Conservation (phyloP, 345 rosid species). For the Zanthoxylum bungeanum region DNA sequence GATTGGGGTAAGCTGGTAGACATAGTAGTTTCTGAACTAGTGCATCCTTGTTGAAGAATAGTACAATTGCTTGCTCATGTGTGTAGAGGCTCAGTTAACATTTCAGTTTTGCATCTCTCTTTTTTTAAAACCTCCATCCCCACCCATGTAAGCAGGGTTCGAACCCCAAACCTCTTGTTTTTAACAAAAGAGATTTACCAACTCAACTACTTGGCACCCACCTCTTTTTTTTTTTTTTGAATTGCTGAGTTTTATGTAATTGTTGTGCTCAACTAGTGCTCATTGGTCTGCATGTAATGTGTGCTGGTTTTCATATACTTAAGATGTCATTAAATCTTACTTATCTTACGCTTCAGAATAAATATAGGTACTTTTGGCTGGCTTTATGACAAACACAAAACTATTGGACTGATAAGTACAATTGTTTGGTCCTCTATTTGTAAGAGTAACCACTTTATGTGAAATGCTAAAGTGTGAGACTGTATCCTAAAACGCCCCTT, state of each 20-base stretch:
- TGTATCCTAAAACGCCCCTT: not conserved
- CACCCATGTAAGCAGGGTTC: too few species aligned
- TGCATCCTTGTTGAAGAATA: conserved; percentile 6
- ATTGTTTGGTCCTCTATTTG: not conserved
- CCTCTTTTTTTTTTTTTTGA: not conserved
- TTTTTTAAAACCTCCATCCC: too few species aligned
- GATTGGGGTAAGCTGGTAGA: conserved; percentile 29
- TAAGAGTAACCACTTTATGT: not conserved
- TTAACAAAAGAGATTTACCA: too few species aligned
- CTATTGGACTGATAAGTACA: not conserved
- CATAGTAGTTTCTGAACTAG: conserved; percentile 6
- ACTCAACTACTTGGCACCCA: too few species aligned
- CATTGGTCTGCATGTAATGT: not conserved
- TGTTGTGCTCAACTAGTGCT: not conserved
- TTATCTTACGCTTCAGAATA: not conserved
- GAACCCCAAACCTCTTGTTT: too few species aligned
- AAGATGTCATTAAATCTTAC: not conserved
- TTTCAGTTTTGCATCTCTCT: not conserved
- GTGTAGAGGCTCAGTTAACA: not conserved
- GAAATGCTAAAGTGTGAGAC: not conserved
- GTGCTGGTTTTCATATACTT: not conserved
- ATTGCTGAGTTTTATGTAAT: not conserved
- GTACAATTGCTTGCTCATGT: not conserved
- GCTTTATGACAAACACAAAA: not conserved
- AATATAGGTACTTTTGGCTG: not conserved